These are phyloP conservation scores for Endocladia muricata DNA, from an alignment of 31 red algal genomes.

Conservation along the genomic window DNA sequence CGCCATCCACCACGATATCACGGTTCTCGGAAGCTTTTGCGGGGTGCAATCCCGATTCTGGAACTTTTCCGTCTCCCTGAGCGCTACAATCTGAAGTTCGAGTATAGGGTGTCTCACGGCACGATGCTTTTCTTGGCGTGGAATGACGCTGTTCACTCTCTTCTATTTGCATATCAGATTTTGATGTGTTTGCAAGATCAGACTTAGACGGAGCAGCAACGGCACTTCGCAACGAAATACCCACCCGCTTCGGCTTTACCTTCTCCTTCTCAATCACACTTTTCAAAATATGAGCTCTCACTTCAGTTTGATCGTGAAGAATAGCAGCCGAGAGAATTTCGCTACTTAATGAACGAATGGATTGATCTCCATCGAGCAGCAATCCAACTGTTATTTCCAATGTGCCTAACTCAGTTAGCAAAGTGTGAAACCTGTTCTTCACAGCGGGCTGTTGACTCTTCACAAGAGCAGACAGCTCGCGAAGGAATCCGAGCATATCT, in stretches of 20 bases:
- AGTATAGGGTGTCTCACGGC: no score
- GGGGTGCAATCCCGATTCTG: no score
- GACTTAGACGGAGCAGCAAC: not conserved
- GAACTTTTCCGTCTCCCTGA: no score
- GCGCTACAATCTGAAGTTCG: no score
- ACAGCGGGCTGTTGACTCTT: slow-evolving; percentile 30
- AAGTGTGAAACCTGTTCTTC: slow-evolving; percentile 21
- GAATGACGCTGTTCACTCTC: no score
- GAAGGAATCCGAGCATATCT: slow-evolving; percentile 48
- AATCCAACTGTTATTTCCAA: slow-evolving; percentile 26
- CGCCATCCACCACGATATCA: no score
- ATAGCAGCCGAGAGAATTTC: slow-evolving; percentile 45
- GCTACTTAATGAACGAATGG: slow-evolving; percentile 17
- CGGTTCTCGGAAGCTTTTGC: no score
- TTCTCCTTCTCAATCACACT: slow-evolving; percentile 10
- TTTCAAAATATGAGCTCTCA: slow-evolving; percentile 32
- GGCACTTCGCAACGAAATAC: not conserved
- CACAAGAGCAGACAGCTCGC: slow-evolving; percentile 34
- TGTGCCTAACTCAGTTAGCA: slow-evolving; percentile 43
- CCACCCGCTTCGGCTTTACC: not conserved
- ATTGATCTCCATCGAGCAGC: slow-evolving; percentile 22
- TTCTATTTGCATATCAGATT: no score
- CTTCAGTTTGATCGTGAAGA: slow-evolving; percentile 39
- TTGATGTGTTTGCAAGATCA: not conserved
- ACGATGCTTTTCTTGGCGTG: no score